Conservation (phyloP, 164 flowering plant species). For the Berberis vulgaris region DNA sequence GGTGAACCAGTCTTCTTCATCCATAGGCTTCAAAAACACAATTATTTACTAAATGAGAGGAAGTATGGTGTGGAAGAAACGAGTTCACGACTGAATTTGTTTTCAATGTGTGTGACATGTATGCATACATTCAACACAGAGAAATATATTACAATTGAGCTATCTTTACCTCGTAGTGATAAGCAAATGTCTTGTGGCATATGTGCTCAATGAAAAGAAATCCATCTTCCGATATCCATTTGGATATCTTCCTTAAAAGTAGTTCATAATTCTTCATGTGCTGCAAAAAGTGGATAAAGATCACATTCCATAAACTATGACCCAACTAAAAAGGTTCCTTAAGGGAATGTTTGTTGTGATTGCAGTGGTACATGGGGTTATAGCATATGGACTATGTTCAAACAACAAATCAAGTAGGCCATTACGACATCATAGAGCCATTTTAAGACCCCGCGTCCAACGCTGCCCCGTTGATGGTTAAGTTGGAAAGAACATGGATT, state of each 20-base stretch:
- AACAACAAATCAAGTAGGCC: no score
- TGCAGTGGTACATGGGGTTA: background rate
- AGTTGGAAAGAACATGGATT: no score
- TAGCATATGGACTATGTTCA: no score
- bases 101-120: background rate
- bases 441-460: no score
- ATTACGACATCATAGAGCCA: no score
- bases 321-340: background rate
- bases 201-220: constrained; percentile 12
- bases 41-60: background rate
- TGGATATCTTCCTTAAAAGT: constrained; percentile 10
- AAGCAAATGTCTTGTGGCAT: constrained; percentile 12
- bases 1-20: constrained; percentile 15
- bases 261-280: constrained; percentile 14
- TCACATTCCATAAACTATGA: background rate
- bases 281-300: background rate
- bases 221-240: constrained; percentile 13
- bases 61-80: background rate
- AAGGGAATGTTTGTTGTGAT: background rate
- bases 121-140: background rate
- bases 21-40: background rate
- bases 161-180: constrained; percentile 7
- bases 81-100: background rate
- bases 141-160: background rate
- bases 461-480: no score